Evolutionary conservation across 2,329 filamentous ascomycete species (phyloP).

Genomic region (Talaromyces atroroseus): DNA sequence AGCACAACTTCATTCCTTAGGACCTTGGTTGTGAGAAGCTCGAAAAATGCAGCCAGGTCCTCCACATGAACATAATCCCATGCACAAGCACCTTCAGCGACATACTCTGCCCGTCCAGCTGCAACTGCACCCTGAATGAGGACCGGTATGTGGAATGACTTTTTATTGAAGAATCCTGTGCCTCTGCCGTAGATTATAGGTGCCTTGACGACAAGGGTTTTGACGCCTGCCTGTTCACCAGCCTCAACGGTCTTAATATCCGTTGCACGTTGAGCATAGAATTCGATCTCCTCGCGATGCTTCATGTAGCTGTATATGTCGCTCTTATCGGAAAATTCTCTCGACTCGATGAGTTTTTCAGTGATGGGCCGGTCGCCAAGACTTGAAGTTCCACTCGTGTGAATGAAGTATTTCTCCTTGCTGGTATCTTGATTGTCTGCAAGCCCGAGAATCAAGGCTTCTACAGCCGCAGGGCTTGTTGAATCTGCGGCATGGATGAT

Average conservation of each 20-base stretch:
- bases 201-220: constrained; percentile 1
- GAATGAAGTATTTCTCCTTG: constrained; percentile 2
- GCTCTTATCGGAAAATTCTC: constrained; percentile 1
- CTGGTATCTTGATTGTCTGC: neutral
- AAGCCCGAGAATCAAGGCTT: constrained; percentile 3
- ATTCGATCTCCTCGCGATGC: neutral
- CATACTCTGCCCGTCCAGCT: neutral
- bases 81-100: neutral
- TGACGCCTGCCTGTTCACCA: neutral
- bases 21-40: neutral
- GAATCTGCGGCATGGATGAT: neutral
- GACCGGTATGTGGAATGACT: neutral
- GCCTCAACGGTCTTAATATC: neutral
- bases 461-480: neutral
- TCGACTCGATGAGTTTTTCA: neutral
- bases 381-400: constrained; percentile 3
- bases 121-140: neutral
- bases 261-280: neutral
- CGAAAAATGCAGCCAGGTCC: constrained; percentile 1
- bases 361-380: constrained; percentile 1
- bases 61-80: constrained; percentile 7
- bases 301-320: constrained; percentile 2
- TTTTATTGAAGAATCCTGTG: constrained; percentile 3
- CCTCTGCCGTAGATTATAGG: constrained; percentile 3
- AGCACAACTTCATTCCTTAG: neutral